Evolutionary conservation across 345 rosid genomes (phyloP).

Genomic region (Fremontodendron californicum): DNA sequence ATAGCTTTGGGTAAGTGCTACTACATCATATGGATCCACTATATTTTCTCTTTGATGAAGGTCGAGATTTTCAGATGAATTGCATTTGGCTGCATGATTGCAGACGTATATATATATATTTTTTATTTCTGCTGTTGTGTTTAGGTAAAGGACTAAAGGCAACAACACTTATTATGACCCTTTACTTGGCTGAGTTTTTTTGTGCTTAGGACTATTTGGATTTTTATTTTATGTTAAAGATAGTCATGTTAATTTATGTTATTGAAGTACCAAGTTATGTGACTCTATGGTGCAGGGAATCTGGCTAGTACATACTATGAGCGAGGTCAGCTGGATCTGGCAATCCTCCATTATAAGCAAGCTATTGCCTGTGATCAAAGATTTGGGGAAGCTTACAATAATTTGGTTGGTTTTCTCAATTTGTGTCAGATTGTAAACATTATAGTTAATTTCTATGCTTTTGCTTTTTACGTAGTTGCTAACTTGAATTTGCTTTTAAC

Average conservation of each 20-base stretch:
- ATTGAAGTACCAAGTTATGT: not conserved
- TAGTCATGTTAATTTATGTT: not conserved
- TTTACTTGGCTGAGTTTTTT: not conserved
- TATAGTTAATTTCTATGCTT: not conserved
- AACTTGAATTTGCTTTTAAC: conserved; percentile 12
- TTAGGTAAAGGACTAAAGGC: not conserved
- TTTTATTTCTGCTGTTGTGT: not conserved
- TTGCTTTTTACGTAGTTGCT: not conserved
- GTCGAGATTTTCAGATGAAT: not conserved
- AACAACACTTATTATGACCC: not conserved
- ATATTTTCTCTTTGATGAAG: not conserved
- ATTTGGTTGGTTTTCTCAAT: conserved; percentile 60
- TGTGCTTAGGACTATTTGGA: not conserved
- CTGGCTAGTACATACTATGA: conserved; percentile 88
- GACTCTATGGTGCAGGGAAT: conserved; percentile 51
- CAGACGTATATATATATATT: not conserved
- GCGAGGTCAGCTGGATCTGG: conserved; percentile 81
- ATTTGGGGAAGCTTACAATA: conserved; percentile 94
- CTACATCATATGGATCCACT: not conserved
- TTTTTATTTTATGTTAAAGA: not conserved
- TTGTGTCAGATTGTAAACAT: not conserved
- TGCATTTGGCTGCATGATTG: not conserved
- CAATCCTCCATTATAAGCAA: conserved; percentile 81
- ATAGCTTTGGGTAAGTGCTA: conserved; percentile 74
- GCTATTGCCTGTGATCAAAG: conserved; percentile 79